Evolutionary conservation across 805 yeast species (phyloP).

Genomic region (Cyberlindnera mycetangii): DNA sequence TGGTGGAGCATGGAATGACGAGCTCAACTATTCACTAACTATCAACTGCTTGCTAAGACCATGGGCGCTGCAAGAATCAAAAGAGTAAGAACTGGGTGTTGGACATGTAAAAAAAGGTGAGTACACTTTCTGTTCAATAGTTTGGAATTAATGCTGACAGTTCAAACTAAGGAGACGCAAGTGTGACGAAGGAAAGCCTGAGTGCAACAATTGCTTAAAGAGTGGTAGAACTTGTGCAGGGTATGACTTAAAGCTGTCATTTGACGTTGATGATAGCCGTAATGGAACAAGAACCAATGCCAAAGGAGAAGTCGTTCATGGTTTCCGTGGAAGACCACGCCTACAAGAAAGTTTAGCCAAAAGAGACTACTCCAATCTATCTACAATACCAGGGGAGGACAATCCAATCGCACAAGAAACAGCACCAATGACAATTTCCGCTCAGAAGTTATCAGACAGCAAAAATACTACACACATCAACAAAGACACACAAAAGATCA

Average conservation of each 20-base stretch:
- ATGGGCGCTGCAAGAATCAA: constrained; percentile 7
- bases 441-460: not conserved
- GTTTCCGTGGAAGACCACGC: constrained; percentile 44
- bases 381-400: not conserved
- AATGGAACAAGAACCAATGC: constrained; percentile 27
- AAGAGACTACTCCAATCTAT: constrained; percentile 8
- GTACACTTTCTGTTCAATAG: constrained; percentile 15
- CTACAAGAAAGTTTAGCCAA: constrained; percentile 33
- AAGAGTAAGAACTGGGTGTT: constrained; percentile 51
- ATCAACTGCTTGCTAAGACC: not conserved
- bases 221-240: constrained; percentile 48
- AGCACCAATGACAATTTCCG: not conserved
- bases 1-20: too few species aligned
- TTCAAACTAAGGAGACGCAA: constrained; percentile 41
- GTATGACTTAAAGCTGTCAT: constrained; percentile 45
- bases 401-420: not conserved
- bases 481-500: constrained; percentile 9
- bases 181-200: constrained; percentile 55
- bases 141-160: constrained; percentile 1
- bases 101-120: constrained; percentile 52
- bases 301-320: constrained; percentile 38
- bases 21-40: too few species aligned
- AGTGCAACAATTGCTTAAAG: constrained; percentile 44
- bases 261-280: constrained; percentile 48
- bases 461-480: not conserved